Evolutionary conservation across 78 protist genomes (phyloP).

Genomic region (Emiliania huxleyi): DNA sequence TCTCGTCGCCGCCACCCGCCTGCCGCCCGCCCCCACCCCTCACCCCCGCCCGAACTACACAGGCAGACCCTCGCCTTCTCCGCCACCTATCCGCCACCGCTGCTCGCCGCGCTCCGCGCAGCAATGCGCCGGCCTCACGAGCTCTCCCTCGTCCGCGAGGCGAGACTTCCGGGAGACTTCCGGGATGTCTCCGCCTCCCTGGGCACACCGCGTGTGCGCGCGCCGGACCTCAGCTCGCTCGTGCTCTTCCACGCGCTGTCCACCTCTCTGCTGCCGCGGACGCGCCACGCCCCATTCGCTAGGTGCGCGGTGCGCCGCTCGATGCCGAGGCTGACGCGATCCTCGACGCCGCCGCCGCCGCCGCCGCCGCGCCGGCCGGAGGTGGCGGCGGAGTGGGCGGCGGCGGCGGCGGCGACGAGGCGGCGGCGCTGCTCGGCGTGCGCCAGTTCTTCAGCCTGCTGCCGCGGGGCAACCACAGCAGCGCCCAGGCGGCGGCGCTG

Average conservation of each 20-base stretch:
- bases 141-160: not conserved
- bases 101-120: not conserved
- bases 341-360: not conserved
- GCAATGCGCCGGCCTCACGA: not conserved
- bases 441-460: not conserved
- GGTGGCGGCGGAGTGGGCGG: not conserved
- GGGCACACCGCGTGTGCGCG: too few species aligned
- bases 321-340: not conserved
- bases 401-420: not conserved
- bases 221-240: too few species aligned
- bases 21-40: too few species aligned
- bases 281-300: too few species aligned
- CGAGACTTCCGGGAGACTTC: too few species aligned
- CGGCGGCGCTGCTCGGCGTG: not conserved
- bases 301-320: too few species aligned
- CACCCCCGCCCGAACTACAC: too few species aligned
- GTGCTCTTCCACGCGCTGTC: too few species aligned
- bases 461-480: not conserved
- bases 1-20: too few species aligned
- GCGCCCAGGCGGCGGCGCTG: not conserved
- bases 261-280: too few species aligned
- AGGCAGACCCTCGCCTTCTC: conserved; percentile 16
- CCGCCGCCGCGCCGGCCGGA: not conserved
- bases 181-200: too few species aligned
- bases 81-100: not conserved